Percentiles rank a stretch among this genome's conserved stretches.
Conservation (phyloP, 2,329 filamentous ascomycete genomes). For the Aspergillus sp. region DNA sequence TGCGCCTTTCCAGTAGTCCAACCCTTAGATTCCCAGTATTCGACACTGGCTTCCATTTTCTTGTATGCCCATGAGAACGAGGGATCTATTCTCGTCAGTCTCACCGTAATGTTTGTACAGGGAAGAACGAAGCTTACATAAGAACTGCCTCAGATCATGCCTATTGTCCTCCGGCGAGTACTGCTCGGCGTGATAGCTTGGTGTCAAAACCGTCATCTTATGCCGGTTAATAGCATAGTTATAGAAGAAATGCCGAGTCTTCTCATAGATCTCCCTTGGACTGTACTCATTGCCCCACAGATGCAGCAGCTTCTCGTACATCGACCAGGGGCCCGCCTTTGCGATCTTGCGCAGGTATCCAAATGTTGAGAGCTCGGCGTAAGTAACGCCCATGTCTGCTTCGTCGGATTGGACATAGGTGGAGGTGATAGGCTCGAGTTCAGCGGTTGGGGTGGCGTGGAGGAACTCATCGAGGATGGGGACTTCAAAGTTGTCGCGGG, state of each 20-base stretch:
- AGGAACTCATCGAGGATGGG: constrained; percentile 62
- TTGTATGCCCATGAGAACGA: constrained; percentile 41
- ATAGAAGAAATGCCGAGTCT: constrained; percentile 39
- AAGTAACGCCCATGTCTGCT: constrained; percentile 49
- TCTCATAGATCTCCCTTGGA: constrained; percentile 42
- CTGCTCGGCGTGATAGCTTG: constrained; percentile 46
- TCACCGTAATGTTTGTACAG: not conserved
- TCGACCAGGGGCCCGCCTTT: constrained; percentile 50
- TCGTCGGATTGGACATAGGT: constrained; percentile 55
- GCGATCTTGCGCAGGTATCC: constrained; percentile 50
- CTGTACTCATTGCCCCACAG: constrained; percentile 40
- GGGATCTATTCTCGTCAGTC: constrained; percentile 19
- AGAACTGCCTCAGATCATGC: constrained; percentile 51
- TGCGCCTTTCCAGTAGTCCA: constrained; percentile 26
- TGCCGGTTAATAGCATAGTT: constrained; percentile 59
- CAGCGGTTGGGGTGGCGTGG: constrained; percentile 55
- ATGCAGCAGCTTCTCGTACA: constrained; percentile 48
- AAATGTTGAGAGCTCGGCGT: constrained; percentile 49
- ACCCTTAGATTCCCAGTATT: constrained; percentile 36
- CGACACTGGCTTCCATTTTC: constrained; percentile 44
- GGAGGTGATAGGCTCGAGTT: constrained; percentile 60
- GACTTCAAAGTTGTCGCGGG: constrained; percentile 52
- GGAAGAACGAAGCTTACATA: constrained; percentile 32
- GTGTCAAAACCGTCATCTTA: constrained; percentile 57
- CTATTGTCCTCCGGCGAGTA: constrained; percentile 55